Evolutionary conservation across 352 stramenopile genomes (phyloP), one percentile per base, ranked within the genome.

Genomic region (Pythium sp.): DNA sequence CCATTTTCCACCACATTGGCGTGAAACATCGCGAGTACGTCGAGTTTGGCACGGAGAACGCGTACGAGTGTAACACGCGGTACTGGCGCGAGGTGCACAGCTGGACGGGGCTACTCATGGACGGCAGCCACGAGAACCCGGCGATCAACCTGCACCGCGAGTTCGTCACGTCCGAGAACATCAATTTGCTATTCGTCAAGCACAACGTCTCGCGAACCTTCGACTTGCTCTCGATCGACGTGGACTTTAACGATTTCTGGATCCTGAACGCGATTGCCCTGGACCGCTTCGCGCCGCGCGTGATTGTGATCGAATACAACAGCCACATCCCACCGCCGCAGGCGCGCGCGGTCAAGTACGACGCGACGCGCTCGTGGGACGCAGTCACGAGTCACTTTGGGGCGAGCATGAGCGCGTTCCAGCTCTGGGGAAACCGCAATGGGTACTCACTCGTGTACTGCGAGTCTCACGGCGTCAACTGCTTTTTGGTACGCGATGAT

Each of bases 181-280:
- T 91, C 64, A 89, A 87, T 67, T 32, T 58, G 34, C 70, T 93
- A 12, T 80, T 93, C 18, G 46, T 68, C 41, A 78, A 76, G 62
- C 76, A 89, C 62, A 34, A 55, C 15, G 81, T 91, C 36, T 73
- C 76, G 18, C 64, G 43, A 3, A 72, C 80, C 36, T 75, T 93
- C 14, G 84, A 93, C 64, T 58, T 91, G 34, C 70, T 93, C 47
- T 90, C 82, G 2, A 74, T 93, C 34, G 85, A 91, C 58, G 80
- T 92, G 34, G 80, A 92, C 32, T 93, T 93, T 58, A 92, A 91
- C 57, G 83, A 91, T 62, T 93, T 83, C 65, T 91, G 81, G 81
- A 65, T 93, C 59, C 69, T 91, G 4, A 57, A 77, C n/a, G 79
- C 83, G 11, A 59, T 92, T 3, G 80, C 90, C 54, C 62, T 78